Base-by-base conservation (phyloP, 2,329 filamentous ascomycete species). In the Trichophyton simii region DNA sequence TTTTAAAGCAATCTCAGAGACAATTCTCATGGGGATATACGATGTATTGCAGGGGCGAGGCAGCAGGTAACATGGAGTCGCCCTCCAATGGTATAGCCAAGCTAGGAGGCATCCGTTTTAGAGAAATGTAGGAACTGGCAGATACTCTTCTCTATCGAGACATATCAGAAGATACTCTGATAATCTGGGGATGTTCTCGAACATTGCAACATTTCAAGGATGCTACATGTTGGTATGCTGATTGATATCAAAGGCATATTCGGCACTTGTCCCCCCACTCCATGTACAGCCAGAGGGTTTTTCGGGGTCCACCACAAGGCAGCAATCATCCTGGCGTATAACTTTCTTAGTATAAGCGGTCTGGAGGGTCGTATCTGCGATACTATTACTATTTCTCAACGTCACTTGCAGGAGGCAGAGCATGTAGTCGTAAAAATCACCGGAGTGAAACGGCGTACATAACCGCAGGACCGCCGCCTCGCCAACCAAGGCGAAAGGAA, bases 241-340 rank as follows among this genome's bases (percentile, higher is more conserved):
- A 36, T 38, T 36, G 28, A 55, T 55, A 55, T 55, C 52, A 36
- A 54, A 54, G 15, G 28, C 28, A 55, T 38, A n/a, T 28, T 28
- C 52, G 15, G 13, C 28, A 54, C 18, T 36, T 9, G 2, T 36
- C 28, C 15, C 25, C 52, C 52, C 52, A 34, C 15, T 28, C 28
- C 5, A 11, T 13, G 50, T 20, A 4, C 50, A 13, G 22, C 22
- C 41, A 44, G 18, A 44, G n/a, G 31, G 52, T 15, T 18, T 31
- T 20, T 36, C 13, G 28, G 31, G 52, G 25, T 20, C 52, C 31
- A 55, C 52, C 20, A 7, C 52, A 36, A 55, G 52, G 52, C 52
- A 55, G 52, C 28, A 55, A 55, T 13, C 52, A 55, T 55, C 52
- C 52, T 36, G 31, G 52, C 52, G 28, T 20, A 55, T 55, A 36